Conservation (phyloP, 2,329 filamentous ascomycete species). For the Talaromyces marneffei region DNA sequence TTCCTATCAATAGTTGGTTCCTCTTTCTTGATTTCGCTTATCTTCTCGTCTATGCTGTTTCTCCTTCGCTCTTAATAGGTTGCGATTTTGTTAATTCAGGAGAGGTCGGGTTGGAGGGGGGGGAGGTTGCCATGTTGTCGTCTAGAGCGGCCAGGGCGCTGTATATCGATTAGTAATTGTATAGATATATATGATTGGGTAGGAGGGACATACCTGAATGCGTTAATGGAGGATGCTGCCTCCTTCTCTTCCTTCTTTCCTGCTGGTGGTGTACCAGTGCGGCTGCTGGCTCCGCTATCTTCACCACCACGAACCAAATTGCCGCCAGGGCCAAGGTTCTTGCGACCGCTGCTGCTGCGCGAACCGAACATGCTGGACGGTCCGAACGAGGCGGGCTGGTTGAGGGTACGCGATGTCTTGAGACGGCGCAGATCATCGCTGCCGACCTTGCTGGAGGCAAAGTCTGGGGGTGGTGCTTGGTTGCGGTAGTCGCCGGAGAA, state of each 20-base stretch:
- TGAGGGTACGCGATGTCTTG: constrained; percentile 55
- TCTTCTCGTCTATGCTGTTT: constrained; percentile 30
- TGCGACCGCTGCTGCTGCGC: constrained; percentile 83
- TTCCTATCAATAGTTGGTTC: not conserved
- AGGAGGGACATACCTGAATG: constrained; percentile 65
- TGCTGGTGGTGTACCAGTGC: constrained; percentile 78
- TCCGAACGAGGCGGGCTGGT: constrained; percentile 62
- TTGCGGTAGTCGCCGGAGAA: constrained; percentile 65
- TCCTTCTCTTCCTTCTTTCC: constrained; percentile 57
- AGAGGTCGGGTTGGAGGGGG: constrained; percentile 44
- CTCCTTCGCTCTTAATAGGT: constrained; percentile 37
- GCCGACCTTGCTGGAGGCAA: constrained; percentile 71
- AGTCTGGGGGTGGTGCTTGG: constrained; percentile 65
- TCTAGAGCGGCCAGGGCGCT: constrained; percentile 46
- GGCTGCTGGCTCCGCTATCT: constrained; percentile 80
- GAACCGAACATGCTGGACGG: constrained; percentile 82
- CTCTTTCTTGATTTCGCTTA: not conserved
- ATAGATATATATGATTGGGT: not conserved
- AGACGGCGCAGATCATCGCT: constrained; percentile 88
- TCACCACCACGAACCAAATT: constrained; percentile 68
- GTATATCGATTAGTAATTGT: not conserved
- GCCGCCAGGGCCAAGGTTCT: constrained; percentile 64
- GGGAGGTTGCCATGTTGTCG: constrained; percentile 44
- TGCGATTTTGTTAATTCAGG: constrained; percentile 44
- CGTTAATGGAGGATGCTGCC: constrained; percentile 70